Conservation (phyloP, 495 filamentous ascomycete genomes). For the Hypomontagnella monticulosa region DNA sequence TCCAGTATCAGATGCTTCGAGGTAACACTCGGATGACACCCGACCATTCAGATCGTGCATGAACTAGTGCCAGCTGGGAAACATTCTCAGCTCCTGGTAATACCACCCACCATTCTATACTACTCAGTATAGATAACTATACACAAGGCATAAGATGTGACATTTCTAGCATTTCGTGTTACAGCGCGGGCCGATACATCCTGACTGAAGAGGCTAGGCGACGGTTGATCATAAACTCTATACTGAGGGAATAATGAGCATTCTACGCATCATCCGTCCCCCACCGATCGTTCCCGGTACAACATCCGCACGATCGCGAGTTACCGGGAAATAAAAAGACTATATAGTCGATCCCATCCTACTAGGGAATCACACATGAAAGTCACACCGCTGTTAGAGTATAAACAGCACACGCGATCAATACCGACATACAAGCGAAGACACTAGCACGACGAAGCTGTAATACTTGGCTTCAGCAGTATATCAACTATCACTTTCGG, state of each 20-base stretch:
- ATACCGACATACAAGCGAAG: neutral
- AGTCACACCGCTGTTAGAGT: neutral
- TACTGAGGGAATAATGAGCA: slow-evolving; percentile 9
- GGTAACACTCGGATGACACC: slow-evolving; percentile 27
- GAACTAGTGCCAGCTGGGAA: neutral
- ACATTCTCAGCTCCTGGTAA: slow-evolving; percentile 11
- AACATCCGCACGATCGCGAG: neutral
- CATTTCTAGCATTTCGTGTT: slow-evolving; percentile 13
- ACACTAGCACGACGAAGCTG: neutral
- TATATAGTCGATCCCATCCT: neutral
- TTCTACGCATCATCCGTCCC: neutral
- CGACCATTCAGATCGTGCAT: slow-evolving; percentile 31
- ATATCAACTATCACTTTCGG: no score
- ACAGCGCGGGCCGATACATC: slow-evolving; percentile 8
- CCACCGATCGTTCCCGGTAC: neutral
- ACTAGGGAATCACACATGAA: neutral
- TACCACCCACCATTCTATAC: slow-evolving; percentile 15
- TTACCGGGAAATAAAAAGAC: neutral
- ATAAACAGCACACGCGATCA: neutral
- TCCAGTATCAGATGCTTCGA: slow-evolving; percentile 12
- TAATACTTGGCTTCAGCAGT: no score
- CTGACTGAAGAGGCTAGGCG: neutral
- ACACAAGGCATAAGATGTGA: slow-evolving; percentile 12
- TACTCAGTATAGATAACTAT: neutral
- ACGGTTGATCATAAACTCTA: slow-evolving; percentile 3